These are phyloP conservation scores for Cladosporium sp. DNA, from an alignment of 2,329 filamentous ascomycete species.

Conservation along the genomic window DNA sequence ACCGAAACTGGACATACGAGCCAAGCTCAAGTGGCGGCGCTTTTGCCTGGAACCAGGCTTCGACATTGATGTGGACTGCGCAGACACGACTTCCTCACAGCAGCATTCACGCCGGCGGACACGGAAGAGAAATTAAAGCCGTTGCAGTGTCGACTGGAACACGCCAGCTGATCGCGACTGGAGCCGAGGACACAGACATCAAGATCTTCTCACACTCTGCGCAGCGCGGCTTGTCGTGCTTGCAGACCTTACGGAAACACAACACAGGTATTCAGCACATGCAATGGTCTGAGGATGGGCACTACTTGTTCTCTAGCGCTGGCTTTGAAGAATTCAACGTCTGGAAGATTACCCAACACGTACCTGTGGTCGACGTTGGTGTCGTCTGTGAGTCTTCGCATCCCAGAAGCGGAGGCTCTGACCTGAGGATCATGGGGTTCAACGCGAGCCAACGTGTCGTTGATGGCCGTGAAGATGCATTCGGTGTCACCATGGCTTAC, in stretches of 20 bases:
- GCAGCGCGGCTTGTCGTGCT: slow-evolving; percentile 37
- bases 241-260: slow-evolving; percentile 68
- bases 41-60: slow-evolving; percentile 72
- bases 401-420: slow-evolving; percentile 48
- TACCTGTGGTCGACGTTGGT: slow-evolving; percentile 50
- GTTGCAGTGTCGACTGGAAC: slow-evolving; percentile 40
- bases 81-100: slow-evolving; percentile 16
- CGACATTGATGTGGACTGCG: slow-evolving; percentile 10
- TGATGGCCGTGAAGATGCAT: slow-evolving; percentile 24
- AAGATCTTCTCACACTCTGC: slow-evolving; percentile 57
- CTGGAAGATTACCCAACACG: slow-evolving; percentile 57
- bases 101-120: slow-evolving; percentile 60
- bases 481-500: slow-evolving; percentile 65
- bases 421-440: slow-evolving; percentile 77
- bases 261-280: slow-evolving; percentile 77
- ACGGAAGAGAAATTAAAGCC: slow-evolving; percentile 79
- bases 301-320: slow-evolving; percentile 75
- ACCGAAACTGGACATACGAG: slow-evolving; percentile 65
- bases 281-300: slow-evolving; percentile 61
- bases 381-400: slow-evolving; percentile 47
- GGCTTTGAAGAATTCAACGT: slow-evolving; percentile 85
- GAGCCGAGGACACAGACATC: slow-evolving; percentile 67
- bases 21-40: slow-evolving; percentile 37
- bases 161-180: slow-evolving; percentile 53
- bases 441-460: slow-evolving; percentile 44